Evolutionary conservation across 2,329 filamentous ascomycete species (phyloP), one percentile per base, ranked within the genome.

Genomic region (Leptographium lundbergii): DNA sequence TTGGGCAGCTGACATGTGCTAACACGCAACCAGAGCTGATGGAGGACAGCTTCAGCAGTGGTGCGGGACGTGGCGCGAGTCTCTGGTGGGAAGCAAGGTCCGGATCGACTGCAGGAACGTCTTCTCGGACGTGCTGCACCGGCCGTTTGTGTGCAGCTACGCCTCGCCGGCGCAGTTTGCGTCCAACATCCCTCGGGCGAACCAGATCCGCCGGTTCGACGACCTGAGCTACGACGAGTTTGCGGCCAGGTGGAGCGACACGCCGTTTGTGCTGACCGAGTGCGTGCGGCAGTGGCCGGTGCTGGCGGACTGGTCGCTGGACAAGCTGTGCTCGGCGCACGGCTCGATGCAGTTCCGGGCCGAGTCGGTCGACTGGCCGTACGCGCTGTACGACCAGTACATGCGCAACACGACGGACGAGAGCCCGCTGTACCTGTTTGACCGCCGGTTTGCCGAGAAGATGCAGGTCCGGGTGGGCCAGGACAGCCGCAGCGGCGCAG

Each of bases 341-440:
- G 75, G 78, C 0, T 72, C 85, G 56, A 79, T 86, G 3, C 78
- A 81, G 56, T 96, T 97, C 71, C 84, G 90, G 48, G 92, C 92
- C 11, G 94, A 97, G 76, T 88, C 91, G 0, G 91, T 97, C 6
- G 90, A 96, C 72, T 97, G 92, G 92, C 82, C 85, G 0, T 81
- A 96, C 62, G 76, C 78, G n/a, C 88, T 82, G 0, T 97, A 97
- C 70, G 76, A 85, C 62, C 76, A 83, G 52, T 99, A 97, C 71
- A 89, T 96, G 86, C 75, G 77, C 50, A 80, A 87, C 68, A 92
- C 82, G 68, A 74, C 74, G 22, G 92, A 97, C 64, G 94, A 97
- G 72, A 92, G 88, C 62, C 92, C 92, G 0, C 73, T 97, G 1
- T 97, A 97, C 69, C 81, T 97, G 36, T 97, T 97, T 69, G 94